phyloP scores from a whole-genome alignment of 768 basidiomycete genomes.

The Mycena epipterygia region DNA sequence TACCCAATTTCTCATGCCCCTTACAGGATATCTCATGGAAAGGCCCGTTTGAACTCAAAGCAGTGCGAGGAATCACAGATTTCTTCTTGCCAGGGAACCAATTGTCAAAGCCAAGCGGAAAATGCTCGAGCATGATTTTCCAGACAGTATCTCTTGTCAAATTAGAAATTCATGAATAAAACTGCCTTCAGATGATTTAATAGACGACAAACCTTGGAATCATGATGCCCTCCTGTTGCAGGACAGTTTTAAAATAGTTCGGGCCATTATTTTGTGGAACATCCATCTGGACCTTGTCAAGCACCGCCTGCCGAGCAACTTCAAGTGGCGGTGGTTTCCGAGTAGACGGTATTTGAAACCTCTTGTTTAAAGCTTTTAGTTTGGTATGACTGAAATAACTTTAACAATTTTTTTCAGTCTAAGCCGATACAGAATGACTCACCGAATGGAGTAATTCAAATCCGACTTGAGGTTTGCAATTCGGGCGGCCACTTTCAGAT shows the following conservation, averaged over 20 bases:
- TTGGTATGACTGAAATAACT: conserved; percentile 6
- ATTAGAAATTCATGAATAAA: too few relatives aligned
- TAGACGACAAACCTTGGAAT: conserved; percentile 1
- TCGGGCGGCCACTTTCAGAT: not conserved
- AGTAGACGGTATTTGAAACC: not conserved
- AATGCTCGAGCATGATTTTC: conserved; percentile 23
- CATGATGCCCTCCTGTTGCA: not conserved
- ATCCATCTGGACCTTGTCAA: conserved; percentile 8
- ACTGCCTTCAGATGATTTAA: too few relatives aligned
- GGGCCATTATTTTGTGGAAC: not conserved
- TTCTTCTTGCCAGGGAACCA: conserved; percentile 36
- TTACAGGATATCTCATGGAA: conserved; percentile 38
- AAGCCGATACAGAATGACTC: not conserved
- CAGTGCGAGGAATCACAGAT: not conserved
- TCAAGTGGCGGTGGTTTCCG: conserved; percentile 9
- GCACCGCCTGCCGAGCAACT: not conserved
- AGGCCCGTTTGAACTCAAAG: conserved; percentile 31
- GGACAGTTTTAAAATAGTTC: not conserved
- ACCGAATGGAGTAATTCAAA: conserved; percentile 21
- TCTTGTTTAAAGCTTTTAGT: not conserved
- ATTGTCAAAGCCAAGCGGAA: conserved; percentile 31
- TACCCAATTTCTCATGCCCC: too few relatives aligned
- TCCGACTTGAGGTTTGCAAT: conserved; percentile 21
- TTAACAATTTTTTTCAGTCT: not conserved
- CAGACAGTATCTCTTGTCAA: conserved; percentile 8